These are phyloP conservation scores for Xylariaceae sp. DNA, from an alignment of 2,329 filamentous ascomycete genomes.

Conservation along the genomic window DNA sequence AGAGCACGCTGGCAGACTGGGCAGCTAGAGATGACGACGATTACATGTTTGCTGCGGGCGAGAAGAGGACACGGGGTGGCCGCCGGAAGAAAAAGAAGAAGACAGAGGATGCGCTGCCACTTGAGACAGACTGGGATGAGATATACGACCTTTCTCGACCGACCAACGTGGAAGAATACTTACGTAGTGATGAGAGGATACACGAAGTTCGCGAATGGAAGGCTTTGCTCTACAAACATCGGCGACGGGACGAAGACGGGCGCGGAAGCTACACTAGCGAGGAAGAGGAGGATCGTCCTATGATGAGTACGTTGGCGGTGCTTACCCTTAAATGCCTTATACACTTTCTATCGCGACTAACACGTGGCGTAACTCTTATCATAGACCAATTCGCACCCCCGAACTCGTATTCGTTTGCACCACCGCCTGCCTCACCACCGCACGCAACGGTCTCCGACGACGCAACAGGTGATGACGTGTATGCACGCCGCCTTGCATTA, in stretches of 20 bases:
- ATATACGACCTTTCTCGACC: slow-evolving; percentile 81
- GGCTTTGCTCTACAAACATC: slow-evolving; percentile 69
- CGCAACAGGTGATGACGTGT: slow-evolving; percentile 65
- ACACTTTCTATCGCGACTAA: background rate
- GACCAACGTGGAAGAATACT: slow-evolving; percentile 80
- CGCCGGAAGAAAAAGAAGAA: slow-evolving; percentile 70
- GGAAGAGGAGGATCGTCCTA: slow-evolving; percentile 26
- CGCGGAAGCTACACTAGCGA: slow-evolving; percentile 30
- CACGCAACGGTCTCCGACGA: slow-evolving; percentile 49
- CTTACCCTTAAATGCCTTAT: background rate
- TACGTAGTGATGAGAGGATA: slow-evolving; percentile 78
- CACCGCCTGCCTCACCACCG: slow-evolving; percentile 48
- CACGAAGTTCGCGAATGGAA: slow-evolving; percentile 83
- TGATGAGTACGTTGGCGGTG: slow-evolving; percentile 29
- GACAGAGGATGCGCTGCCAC: slow-evolving; percentile 53
- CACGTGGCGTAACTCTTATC: background rate
- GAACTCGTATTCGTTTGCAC: slow-evolving; percentile 51
- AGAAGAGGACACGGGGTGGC: slow-evolving; percentile 71
- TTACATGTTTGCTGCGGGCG: slow-evolving; percentile 59
- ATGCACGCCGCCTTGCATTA: slow-evolving; percentile 57
- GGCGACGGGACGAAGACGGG: slow-evolving; percentile 45
- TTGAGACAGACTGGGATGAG: slow-evolving; percentile 82
- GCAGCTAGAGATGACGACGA: slow-evolving; percentile 74
- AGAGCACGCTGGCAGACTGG: slow-evolving; percentile 78
- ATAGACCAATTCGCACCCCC: slow-evolving; percentile 59